These are phyloP conservation scores for Alternaria conjuncta DNA, from an alignment of 2,329 filamentous ascomycete species.

Conservation along the genomic window DNA sequence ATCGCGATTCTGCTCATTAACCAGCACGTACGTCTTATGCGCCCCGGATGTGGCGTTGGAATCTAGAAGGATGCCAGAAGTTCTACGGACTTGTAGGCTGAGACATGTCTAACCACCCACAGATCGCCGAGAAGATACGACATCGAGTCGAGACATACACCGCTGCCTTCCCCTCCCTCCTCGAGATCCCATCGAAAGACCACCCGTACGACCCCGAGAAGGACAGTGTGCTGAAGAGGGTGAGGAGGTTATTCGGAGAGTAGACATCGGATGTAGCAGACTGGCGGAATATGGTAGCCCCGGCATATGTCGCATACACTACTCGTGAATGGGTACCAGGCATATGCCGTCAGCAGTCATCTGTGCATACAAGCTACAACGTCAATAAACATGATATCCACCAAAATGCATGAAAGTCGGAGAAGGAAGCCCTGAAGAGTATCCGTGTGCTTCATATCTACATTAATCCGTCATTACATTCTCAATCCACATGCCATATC, in stretches of 20 bases:
- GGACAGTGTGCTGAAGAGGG: constrained; percentile 92
- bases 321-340: background rate
- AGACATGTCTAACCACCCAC: constrained; percentile 15
- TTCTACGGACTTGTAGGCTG: background rate
- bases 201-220: constrained; percentile 99
- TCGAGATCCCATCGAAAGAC: constrained; percentile 98
- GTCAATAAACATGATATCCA: background rate
- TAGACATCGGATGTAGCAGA: constrained; percentile 50
- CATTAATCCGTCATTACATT: constrained; percentile 18
- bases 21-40: constrained; percentile 74
- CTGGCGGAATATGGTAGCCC: background rate
- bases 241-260: constrained; percentile 75
- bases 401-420: background rate
- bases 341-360: background rate
- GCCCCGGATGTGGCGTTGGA: background rate
- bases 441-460: constrained; percentile 27
- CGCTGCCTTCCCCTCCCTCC: constrained; percentile 91
- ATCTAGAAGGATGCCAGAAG: background rate
- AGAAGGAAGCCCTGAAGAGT: background rate
- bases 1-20: constrained; percentile 97
- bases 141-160: constrained; percentile 89
- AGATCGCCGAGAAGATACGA: constrained; percentile 95
- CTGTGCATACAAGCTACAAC: background rate
- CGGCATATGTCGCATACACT: background rate
- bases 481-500: constrained; percentile 4